These are phyloP conservation scores for Penicillium capsulatum DNA, from an alignment of 2,329 filamentous ascomycete species.

Conservation along the genomic window DNA sequence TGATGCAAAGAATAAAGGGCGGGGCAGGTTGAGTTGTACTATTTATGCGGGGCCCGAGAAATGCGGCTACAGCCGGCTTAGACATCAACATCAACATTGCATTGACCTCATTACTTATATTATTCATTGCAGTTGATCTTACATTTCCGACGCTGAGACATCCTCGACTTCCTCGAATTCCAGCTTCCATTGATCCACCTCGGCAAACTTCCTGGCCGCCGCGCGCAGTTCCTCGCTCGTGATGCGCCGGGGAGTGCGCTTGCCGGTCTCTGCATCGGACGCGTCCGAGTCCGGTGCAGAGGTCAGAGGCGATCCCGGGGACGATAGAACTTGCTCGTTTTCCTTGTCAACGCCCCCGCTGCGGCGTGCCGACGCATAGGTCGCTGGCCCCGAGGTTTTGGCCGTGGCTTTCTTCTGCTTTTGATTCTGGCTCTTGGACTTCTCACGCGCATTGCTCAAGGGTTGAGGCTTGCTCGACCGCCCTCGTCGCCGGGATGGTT, in stretches of 20 bases:
- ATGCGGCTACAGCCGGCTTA: conserved; percentile 9
- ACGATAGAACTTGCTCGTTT: conserved; percentile 27
- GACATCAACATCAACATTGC: too few relatives aligned
- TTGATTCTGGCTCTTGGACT: conserved; percentile 14
- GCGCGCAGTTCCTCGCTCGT: conserved; percentile 36
- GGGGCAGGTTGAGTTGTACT: background rate
- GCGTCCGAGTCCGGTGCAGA: conserved; percentile 31
- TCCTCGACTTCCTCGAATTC: conserved; percentile 46
- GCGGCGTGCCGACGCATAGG: conserved; percentile 13
- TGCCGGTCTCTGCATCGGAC: conserved; percentile 23
- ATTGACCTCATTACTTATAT: background rate
- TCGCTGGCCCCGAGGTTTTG: conserved; percentile 6
- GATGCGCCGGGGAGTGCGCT: conserved; percentile 14
- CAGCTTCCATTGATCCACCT: conserved; percentile 43
- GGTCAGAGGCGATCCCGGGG: conserved; percentile 33
- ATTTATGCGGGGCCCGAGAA: conserved; percentile 18
- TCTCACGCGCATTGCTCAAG: conserved; percentile 15
- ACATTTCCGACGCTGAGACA: conserved; percentile 26
- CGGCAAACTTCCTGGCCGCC: conserved; percentile 39
- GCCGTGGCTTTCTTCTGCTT: conserved; percentile 15
- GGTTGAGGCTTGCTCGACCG: conserved; percentile 20
- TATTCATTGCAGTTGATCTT: conserved; percentile 5
- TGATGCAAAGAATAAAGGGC: conserved; percentile 7
- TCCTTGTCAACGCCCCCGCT: conserved; percentile 27
- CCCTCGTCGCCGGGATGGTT: conserved; percentile 19